Conservation (phyloP, 306 rosid species). For the Cucumis melo region DNA sequence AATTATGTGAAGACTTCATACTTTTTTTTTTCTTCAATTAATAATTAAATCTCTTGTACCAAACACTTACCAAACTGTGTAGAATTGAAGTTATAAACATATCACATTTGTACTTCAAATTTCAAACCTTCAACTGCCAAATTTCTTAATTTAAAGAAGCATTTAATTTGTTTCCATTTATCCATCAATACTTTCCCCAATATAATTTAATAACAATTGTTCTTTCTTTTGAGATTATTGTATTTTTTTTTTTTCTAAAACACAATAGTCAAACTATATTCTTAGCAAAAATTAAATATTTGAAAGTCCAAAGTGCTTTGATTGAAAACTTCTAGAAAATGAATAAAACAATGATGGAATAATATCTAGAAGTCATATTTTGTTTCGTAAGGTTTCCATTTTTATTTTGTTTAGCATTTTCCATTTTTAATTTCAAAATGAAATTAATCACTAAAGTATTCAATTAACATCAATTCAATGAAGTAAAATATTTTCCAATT, state of each 20-base stretch:
- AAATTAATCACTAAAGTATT: no score
- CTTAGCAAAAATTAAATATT: neutral
- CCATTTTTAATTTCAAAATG: no score
- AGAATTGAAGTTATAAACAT: neutral
- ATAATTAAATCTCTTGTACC: neutral
- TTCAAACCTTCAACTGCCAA: neutral
- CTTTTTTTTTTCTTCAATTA: neutral
- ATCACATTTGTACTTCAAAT: neutral
- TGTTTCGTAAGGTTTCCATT: no score
- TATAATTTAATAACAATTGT: neutral
- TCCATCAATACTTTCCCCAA: neutral
- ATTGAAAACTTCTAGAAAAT: neutral
- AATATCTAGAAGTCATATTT: no score
- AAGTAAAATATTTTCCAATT: no score
- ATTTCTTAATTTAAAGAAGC: neutral
- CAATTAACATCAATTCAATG: no score
- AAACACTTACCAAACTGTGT: constrained; percentile 5
- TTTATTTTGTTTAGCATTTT: no score
- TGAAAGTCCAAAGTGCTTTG: neutral
- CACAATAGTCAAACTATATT: neutral
- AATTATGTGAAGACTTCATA: neutral
- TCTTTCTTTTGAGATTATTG: neutral
- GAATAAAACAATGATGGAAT: neutral
- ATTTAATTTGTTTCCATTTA: neutral
- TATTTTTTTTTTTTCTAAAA: neutral